Conservation (phyloP, 2,329 filamentous ascomycete species). For the Macrophomina tecta region DNA sequence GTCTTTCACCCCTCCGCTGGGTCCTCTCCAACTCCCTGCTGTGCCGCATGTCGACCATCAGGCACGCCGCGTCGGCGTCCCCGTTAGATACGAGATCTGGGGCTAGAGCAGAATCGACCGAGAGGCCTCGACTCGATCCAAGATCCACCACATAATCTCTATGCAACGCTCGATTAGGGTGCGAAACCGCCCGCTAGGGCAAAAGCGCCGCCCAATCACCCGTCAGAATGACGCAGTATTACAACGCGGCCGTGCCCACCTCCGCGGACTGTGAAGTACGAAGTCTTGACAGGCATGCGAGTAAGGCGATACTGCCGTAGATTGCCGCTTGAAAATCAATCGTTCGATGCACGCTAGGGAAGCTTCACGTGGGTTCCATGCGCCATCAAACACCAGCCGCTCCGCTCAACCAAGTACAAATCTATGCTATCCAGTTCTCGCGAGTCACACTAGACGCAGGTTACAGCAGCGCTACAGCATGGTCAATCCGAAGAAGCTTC, state of each 20-base stretch:
- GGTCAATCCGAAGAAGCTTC: background rate
- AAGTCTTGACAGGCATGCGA: slow-evolving; percentile 3
- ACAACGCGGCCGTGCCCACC: background rate
- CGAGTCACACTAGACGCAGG: slow-evolving; percentile 2
- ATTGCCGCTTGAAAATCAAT: slow-evolving; percentile 10
- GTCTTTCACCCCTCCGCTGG: slow-evolving; percentile 2
- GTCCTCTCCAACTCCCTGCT: background rate
- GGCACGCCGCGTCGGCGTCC: slow-evolving; percentile 13
- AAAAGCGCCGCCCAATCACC: background rate
- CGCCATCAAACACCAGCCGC: background rate
- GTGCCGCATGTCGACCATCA: background rate
- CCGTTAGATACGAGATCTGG: slow-evolving; percentile 24
- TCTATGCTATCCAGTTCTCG: background rate
- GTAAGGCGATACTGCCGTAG: slow-evolving; percentile 13
- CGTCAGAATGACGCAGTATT: background rate
- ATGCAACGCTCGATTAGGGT: slow-evolving; percentile 12
- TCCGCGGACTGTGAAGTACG: background rate
- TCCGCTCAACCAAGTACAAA: background rate
- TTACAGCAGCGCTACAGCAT: slow-evolving; percentile 17
- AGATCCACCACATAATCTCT: slow-evolving; percentile 18
- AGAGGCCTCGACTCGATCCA: background rate
- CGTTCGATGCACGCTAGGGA: slow-evolving; percentile 10
- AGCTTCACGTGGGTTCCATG: slow-evolving; percentile 24
- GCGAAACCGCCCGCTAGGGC: background rate
- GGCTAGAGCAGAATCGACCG: slow-evolving; percentile 10